These are phyloP conservation scores for Trichoderma virens DNA, from an alignment of 495 filamentous ascomycete genomes.

Conservation along the genomic window DNA sequence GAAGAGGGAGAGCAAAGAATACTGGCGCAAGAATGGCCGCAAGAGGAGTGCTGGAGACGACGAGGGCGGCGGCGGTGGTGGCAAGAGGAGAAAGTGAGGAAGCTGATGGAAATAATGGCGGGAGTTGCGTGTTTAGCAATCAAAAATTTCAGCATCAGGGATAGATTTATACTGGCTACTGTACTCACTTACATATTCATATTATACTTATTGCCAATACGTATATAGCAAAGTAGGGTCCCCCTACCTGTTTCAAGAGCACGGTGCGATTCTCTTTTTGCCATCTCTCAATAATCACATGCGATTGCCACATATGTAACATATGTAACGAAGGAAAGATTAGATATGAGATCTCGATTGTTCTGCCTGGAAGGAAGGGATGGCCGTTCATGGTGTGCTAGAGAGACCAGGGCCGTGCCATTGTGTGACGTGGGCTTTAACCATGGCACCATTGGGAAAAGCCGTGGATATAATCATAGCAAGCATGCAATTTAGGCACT, in stretches of 20 bases:
- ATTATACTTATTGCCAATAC: not conserved
- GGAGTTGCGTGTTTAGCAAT: not conserved
- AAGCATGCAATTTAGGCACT: not conserved
- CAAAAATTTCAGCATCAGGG: not conserved
- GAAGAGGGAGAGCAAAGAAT: conserved; percentile 86
- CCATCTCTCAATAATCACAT: too few relatives aligned
- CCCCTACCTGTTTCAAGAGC: too few relatives aligned
- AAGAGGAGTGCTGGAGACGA: conserved; percentile 66
- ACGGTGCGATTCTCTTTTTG: too few relatives aligned
- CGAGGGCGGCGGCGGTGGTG: conserved; percentile 42
- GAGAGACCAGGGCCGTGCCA: too few relatives aligned
- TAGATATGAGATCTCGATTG: too few relatives aligned
- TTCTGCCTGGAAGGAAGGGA: too few relatives aligned
- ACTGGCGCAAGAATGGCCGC: conserved; percentile 89
- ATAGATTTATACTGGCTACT: not conserved
- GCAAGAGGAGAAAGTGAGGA: conserved; percentile 11
- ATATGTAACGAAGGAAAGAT: too few relatives aligned
- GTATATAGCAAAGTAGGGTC: not conserved
- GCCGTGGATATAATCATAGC: too few relatives aligned
- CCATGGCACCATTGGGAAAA: too few relatives aligned
- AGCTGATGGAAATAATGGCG: not conserved
- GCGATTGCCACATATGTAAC: too few relatives aligned
- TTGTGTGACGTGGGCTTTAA: too few relatives aligned
- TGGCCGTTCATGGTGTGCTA: too few relatives aligned
- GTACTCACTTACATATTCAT: not conserved